These are phyloP conservation scores for Eucalyptus sideroxylon DNA, from an alignment of 345 rosid genomes.

Conservation along the genomic window DNA sequence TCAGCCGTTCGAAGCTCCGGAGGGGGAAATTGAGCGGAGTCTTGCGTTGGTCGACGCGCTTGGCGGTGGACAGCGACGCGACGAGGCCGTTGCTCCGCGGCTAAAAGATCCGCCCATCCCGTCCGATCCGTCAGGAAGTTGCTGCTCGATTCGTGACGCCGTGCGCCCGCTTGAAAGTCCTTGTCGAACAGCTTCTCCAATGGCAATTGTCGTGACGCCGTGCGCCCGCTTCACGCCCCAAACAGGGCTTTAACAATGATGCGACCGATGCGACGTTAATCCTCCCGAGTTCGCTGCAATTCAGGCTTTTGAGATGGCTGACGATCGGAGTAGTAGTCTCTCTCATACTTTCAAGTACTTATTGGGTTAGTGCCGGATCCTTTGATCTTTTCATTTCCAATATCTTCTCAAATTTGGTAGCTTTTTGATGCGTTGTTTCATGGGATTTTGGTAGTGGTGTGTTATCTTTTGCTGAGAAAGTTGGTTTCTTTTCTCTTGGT, in stretches of 20 bases:
- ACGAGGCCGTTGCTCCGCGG: not conserved
- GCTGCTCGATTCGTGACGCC: not conserved
- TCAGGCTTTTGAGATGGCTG: not conserved
- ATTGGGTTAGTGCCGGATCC: conserved; percentile 17
- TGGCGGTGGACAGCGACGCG: not conserved
- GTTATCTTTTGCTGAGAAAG: not conserved
- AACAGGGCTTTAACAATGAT: not conserved
- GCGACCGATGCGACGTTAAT: not conserved
- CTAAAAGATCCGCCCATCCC: not conserved
- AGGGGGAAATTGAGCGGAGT: not conserved
- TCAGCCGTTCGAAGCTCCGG: not conserved
- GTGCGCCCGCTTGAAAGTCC: not conserved
- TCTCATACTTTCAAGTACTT: conserved; percentile 61
- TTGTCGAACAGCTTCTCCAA: not conserved
- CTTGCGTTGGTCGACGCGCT: not conserved
- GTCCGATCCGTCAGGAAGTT: not conserved
- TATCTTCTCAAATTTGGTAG: not conserved
- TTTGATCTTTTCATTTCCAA: not conserved
- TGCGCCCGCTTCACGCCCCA: no score
- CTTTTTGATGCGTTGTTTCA: not conserved
- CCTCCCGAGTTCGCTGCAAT: not conserved
- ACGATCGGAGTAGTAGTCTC: conserved; percentile 12
- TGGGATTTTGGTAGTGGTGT: not conserved
- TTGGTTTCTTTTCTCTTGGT: not conserved
- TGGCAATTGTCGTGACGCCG: not conserved